phyloP scores from a whole-genome alignment of 371 early-diverging fungal genomes.

The Mortierella sp. region DNA sequence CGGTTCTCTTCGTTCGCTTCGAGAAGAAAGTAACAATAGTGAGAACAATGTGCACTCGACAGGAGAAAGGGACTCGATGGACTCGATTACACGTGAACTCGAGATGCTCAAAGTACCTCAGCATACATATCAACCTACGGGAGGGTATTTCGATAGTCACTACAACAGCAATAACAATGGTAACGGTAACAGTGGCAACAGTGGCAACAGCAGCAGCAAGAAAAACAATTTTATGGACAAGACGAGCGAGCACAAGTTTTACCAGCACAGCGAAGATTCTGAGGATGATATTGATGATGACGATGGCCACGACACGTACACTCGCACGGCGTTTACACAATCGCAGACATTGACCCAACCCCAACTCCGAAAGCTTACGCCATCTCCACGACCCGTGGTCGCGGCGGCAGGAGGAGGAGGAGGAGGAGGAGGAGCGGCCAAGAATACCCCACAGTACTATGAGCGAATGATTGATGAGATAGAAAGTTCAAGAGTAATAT shows the following conservation, averaged over 20 bases:
- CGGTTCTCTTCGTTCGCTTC: too few relatives aligned
- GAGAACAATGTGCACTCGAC: slow-evolving; percentile 10
- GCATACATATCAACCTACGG: slow-evolving; percentile 27
- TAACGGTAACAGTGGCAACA: slow-evolving; percentile 17
- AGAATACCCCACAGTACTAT: slow-evolving; percentile 52
- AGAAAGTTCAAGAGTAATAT: slow-evolving; percentile 33
- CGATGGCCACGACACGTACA: slow-evolving; percentile 31
- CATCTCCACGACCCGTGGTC: slow-evolving; percentile 33
- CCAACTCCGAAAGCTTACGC: slow-evolving; percentile 3
- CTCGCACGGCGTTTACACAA: background rate
- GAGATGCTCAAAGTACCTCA: slow-evolving; percentile 50
- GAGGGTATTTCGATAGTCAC: background rate
- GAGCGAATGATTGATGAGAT: slow-evolving; percentile 54
- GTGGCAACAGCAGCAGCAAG: slow-evolving; percentile 8
- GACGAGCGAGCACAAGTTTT: slow-evolving; percentile 23
- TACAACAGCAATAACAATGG: slow-evolving; percentile 15
- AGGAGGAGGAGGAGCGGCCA: slow-evolving; percentile 10
- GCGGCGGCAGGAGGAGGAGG: slow-evolving; percentile 11
- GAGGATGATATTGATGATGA: slow-evolving; percentile 35
- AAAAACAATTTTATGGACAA: slow-evolving; percentile 8
- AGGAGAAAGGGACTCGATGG: slow-evolving; percentile 33
- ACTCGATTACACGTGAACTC: slow-evolving; percentile 52
- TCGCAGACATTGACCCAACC: background rate
- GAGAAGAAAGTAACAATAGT: slow-evolving; percentile 18
- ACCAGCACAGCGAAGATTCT: slow-evolving; percentile 23